Percentiles rank a stretch among this genome's conserved stretches.
Conservation (phyloP, 345 rosid species). For the Theobroma cacao region DNA sequence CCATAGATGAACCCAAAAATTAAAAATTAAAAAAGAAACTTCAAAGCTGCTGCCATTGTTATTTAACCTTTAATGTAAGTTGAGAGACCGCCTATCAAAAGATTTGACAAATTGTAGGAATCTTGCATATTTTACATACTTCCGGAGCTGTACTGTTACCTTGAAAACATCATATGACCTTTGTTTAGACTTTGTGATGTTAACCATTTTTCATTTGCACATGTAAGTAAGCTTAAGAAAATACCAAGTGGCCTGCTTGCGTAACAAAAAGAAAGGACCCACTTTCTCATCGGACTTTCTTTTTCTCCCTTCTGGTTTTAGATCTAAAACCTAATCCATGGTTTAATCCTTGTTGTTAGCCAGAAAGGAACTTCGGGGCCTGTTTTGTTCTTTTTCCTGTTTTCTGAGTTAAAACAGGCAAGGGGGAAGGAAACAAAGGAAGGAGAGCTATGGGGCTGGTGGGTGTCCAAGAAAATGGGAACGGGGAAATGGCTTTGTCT, state of each 20-base stretch:
- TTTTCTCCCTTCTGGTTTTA: background rate
- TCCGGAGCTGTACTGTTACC: background rate
- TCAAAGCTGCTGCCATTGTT: background rate
- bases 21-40: too few species aligned
- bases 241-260: constrained; percentile 10
- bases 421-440: background rate
- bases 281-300: background rate
- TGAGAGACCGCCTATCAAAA: background rate
- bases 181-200: constrained; percentile 6
- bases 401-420: constrained; percentile 6
- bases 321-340: constrained; percentile 10
- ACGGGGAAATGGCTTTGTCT: constrained; percentile 34
- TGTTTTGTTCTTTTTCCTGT: background rate
- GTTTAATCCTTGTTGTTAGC: background rate
- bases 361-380: constrained; percentile 8
- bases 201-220: background rate
- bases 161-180: constrained; percentile 27
- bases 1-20: background rate
- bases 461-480: constrained; percentile 57
- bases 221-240: background rate
- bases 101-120: background rate
- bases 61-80: background rate
- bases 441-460: constrained; percentile 34
- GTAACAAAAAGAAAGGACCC: background rate
- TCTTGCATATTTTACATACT: background rate